These are phyloP conservation scores for Pogostemon cablin DNA, from an alignment of 257 asterid genomes.

Conservation along the genomic window DNA sequence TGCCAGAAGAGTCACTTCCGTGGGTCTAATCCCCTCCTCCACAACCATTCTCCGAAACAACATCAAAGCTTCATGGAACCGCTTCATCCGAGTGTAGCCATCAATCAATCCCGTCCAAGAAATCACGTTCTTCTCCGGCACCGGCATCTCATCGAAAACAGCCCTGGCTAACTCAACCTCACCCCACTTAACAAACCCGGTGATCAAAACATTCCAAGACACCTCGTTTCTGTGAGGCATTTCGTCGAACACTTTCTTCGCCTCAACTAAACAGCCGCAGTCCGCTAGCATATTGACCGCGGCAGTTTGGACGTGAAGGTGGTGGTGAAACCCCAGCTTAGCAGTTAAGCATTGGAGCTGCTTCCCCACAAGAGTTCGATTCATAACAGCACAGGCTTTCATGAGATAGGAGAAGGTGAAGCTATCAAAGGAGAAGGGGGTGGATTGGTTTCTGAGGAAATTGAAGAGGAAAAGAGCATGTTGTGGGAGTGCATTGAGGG, in stretches of 20 bases:
- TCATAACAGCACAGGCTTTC: slow-evolving; percentile 57
- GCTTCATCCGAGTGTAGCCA: slow-evolving; percentile 59
- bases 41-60: slow-evolving; percentile 59
- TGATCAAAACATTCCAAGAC: slow-evolving; percentile 71
- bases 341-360: slow-evolving; percentile 51
- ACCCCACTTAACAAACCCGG: slow-evolving; percentile 68
- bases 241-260: slow-evolving; percentile 61
- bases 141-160: slow-evolving; percentile 60
- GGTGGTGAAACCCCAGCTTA: slow-evolving; percentile 50
- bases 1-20: slow-evolving; percentile 65
- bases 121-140: slow-evolving; percentile 69
- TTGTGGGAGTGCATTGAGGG: slow-evolving; percentile 53
- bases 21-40: slow-evolving; percentile 51
- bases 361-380: slow-evolving; percentile 34
- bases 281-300: slow-evolving; percentile 59
- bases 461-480: slow-evolving; percentile 55
- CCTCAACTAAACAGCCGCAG: slow-evolving; percentile 49
- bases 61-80: slow-evolving; percentile 48
- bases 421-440: slow-evolving; percentile 44
- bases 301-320: slow-evolving; percentile 70
- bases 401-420: slow-evolving; percentile 67
- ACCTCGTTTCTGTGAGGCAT: slow-evolving; percentile 65
- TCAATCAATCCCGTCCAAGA: slow-evolving; percentile 79
- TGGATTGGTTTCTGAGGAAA: slow-evolving; percentile 39
- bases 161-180: slow-evolving; percentile 49